phyloP scores from a whole-genome alignment of 768 basidiomycete genomes.

The Calocybe indica region DNA sequence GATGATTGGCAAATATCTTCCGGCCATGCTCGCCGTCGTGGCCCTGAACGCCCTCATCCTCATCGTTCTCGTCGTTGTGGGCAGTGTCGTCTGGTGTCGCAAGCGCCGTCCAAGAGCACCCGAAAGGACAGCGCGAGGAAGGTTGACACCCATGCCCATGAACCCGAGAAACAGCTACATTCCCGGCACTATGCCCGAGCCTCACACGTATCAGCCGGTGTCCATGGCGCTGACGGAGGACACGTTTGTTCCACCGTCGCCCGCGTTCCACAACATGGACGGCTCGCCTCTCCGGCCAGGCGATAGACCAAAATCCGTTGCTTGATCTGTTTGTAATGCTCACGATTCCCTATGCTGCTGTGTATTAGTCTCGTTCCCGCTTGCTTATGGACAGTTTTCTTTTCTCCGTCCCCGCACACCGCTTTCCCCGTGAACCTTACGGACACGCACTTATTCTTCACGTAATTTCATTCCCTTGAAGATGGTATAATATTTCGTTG shows the following conservation, averaged over 20 bases:
- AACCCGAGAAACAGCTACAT: constrained; percentile 20
- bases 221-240: constrained; percentile 60
- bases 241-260: constrained; percentile 54
- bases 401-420: no score
- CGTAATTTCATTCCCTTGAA: no score
- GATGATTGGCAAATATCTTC: constrained; percentile 59
- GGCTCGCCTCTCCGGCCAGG: constrained; percentile 21
- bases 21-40: constrained; percentile 69
- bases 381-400: neutral
- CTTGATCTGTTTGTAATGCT: constrained; percentile 15
- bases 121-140: constrained; percentile 31
- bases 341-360: neutral
- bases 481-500: no score
- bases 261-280: constrained; percentile 45
- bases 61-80: constrained; percentile 48
- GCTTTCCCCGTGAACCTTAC: no score
- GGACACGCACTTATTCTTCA: no score
- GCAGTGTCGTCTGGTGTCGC: constrained; percentile 48
- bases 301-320: constrained; percentile 40
- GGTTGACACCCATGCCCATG: constrained; percentile 54
- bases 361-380: neutral
- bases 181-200: constrained; percentile 11
- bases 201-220: constrained; percentile 66
- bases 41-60: constrained; percentile 74
- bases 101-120: constrained; percentile 28